Percentiles rank a stretch among this genome's conserved stretches.
Conservation (phyloP, 2,329 filamentous ascomycete species). For the Fusarium tricinctum region DNA sequence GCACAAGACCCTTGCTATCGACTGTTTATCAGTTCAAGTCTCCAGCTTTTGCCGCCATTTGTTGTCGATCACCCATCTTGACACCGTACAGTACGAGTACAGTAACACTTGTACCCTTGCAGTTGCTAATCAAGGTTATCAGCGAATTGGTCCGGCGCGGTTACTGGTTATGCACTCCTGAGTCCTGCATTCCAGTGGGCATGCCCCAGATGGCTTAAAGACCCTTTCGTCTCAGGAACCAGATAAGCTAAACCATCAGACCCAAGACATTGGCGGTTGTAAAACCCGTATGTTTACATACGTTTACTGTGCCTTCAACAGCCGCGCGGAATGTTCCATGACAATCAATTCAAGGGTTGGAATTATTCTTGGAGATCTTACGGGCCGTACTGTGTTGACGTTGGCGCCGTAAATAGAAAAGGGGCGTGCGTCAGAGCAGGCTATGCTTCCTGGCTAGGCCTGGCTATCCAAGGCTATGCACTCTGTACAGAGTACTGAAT, state of each 20-base stretch:
- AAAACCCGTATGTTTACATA: constrained; percentile 19
- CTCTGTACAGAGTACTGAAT: not conserved
- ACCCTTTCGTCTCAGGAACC: constrained; percentile 35
- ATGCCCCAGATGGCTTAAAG: constrained; percentile 12
- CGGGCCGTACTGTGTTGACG: constrained; percentile 13
- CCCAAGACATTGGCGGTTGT: constrained; percentile 5
- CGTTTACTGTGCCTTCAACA: constrained; percentile 7
- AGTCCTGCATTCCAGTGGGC: constrained; percentile 48
- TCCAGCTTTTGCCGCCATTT: constrained; percentile 41
- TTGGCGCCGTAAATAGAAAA: constrained; percentile 40
- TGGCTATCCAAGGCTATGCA: not conserved
- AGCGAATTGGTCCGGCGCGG: constrained; percentile 27
- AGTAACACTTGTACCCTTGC: constrained; percentile 25
- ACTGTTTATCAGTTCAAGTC: constrained; percentile 35
- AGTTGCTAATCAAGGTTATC: constrained; percentile 40
- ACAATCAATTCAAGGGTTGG: constrained; percentile 14
- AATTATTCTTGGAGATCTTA: constrained; percentile 15
- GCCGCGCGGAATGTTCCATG: constrained; percentile 33
- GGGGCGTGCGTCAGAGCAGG: constrained; percentile 39
- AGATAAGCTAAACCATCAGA: constrained; percentile 17
- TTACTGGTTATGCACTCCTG: constrained; percentile 48
- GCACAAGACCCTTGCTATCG: constrained; percentile 26
- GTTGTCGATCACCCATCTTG: constrained; percentile 34
- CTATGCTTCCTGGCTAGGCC: constrained; percentile 23
- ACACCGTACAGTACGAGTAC: constrained; percentile 1